These are phyloP conservation scores for Drechslerella coelobrocha DNA, from an alignment of 2,329 filamentous ascomycete genomes.

Conservation along the genomic window DNA sequence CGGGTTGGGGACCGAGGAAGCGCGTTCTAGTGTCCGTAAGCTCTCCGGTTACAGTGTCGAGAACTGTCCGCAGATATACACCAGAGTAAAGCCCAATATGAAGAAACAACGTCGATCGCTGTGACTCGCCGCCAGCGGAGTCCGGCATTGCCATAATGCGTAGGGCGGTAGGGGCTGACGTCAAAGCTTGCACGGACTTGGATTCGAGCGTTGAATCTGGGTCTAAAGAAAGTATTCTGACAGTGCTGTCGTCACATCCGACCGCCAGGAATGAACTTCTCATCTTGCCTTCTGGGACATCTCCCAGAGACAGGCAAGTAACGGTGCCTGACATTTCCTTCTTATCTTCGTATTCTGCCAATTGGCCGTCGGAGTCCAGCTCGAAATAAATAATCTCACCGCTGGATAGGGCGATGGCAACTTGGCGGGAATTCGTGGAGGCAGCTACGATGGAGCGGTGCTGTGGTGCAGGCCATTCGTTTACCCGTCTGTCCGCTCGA, in stretches of 20 bases:
- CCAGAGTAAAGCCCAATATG: constrained; percentile 96
- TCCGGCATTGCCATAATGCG: constrained; percentile 96
- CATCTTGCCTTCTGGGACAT: constrained; percentile 86
- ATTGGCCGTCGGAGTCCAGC: constrained; percentile 86
- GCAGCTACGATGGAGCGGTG: constrained; percentile 89
- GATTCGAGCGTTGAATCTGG: constrained; percentile 89
- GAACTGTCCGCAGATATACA: constrained; percentile 90
- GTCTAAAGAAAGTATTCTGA: constrained; percentile 87
- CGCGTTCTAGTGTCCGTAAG: constrained; percentile 92
- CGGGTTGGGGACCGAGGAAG: constrained; percentile 88
- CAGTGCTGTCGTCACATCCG: constrained; percentile 94
- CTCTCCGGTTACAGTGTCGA: constrained; percentile 95
- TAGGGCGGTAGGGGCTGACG: constrained; percentile 84
- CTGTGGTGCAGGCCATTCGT: constrained; percentile 91
- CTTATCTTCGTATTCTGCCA: constrained; percentile 94
- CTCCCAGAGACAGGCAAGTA: constrained; percentile 89
- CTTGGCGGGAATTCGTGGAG: constrained; percentile 89
- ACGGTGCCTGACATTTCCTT: constrained; percentile 95
- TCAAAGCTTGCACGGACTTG: constrained; percentile 92
- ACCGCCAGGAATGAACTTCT: constrained; percentile 93
- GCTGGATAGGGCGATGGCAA: constrained; percentile 90
- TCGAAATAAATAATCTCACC: constrained; percentile 98
- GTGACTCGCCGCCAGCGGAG: constrained; percentile 72
- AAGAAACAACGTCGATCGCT: constrained; percentile 82
- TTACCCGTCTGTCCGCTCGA: constrained; percentile 74